Conservation (phyloP, 2,329 filamentous ascomycete species). For the Colletotrichum nymphaeae region DNA sequence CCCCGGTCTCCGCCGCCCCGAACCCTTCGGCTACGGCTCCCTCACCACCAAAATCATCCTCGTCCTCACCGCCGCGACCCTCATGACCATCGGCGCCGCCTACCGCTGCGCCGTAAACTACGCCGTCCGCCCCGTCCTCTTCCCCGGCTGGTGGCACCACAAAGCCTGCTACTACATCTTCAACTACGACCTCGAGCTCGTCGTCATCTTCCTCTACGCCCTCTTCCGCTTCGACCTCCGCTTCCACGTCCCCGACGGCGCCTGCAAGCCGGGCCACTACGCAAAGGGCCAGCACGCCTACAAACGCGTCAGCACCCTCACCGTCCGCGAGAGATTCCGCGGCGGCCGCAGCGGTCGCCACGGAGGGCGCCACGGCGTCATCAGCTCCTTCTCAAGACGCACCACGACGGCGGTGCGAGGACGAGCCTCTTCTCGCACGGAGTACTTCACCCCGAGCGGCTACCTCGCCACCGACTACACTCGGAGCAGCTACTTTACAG, state of each 20-base stretch:
- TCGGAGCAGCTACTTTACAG: background rate
- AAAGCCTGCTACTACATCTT: constrained; percentile 84
- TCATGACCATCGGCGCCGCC: constrained; percentile 76
- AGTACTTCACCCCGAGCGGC: constrained; percentile 10
- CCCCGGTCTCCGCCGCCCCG: constrained; percentile 56
- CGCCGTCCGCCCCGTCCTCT: constrained; percentile 55
- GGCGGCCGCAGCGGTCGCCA: background rate
- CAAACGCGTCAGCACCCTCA: constrained; percentile 27
- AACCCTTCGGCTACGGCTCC: constrained; percentile 69
- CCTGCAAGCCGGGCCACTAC: constrained; percentile 67
- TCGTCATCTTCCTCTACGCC: constrained; percentile 76
- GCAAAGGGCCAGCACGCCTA: constrained; percentile 36
- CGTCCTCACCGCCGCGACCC: constrained; percentile 65
- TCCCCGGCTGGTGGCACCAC: constrained; percentile 76
- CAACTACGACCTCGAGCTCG: constrained; percentile 79
- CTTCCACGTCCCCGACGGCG: constrained; percentile 73
- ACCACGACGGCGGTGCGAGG: background rate
- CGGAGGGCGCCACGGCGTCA: background rate
- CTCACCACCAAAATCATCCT: constrained; percentile 76
- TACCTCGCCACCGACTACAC: constrained; percentile 1
- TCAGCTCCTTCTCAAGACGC: background rate
- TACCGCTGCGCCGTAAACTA: constrained; percentile 74
- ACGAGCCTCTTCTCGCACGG: constrained; percentile 2
- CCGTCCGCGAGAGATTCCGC: constrained; percentile 5
- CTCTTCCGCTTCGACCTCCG: constrained; percentile 77